Percentiles rank a stretch among this genome's conserved stretches.
Evolutionary conservation across 176 grass and related monocot species (phyloP).

Genomic region (Tillandsia leiboldiana): DNA sequence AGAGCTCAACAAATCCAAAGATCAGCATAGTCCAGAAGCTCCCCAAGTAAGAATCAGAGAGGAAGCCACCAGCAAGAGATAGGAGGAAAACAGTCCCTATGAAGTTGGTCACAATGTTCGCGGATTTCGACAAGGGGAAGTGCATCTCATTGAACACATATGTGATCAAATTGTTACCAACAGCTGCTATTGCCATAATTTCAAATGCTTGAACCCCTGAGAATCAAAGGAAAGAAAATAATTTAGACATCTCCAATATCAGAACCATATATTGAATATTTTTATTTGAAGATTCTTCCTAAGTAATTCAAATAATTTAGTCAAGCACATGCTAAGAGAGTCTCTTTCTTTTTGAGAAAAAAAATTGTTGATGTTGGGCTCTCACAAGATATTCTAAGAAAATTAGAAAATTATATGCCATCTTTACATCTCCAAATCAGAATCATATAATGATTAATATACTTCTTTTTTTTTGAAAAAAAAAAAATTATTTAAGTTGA

Average conservation of each 20-base stretch:
- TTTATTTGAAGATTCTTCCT: not conserved
- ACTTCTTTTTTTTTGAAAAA: not conserved
- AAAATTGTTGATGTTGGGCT: too few species aligned
- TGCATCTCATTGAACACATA: conserved; percentile 92
- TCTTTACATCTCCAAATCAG: not conserved
- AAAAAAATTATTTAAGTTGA: too few species aligned
- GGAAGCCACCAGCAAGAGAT: conserved; percentile 71
- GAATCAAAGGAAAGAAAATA: not conserved
- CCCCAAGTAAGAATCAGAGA: conserved; percentile 80
- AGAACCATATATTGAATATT: too few species aligned
- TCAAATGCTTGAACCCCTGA: conserved; percentile 79
- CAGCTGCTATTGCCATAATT: conserved; percentile 81
- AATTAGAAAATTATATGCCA: too few species aligned
- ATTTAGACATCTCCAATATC: not conserved
- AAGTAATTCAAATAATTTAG: not conserved
- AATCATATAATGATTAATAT: not conserved
- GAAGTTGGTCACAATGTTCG: conserved; percentile 81
- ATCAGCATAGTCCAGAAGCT: conserved; percentile 93
- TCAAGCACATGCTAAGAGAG: too few species aligned
- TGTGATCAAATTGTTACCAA: conserved; percentile 81
- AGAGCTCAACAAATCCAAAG: conserved; percentile 81
- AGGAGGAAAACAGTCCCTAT: conserved; percentile 74
- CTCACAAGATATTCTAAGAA: too few species aligned
- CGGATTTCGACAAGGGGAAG: conserved; percentile 51
- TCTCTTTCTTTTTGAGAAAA: too few species aligned